Evolutionary conservation across 2,329 filamentous ascomycete species (phyloP), one percentile per base, ranked within the genome.

Genomic region (Ophiosphaerella korrae): DNA sequence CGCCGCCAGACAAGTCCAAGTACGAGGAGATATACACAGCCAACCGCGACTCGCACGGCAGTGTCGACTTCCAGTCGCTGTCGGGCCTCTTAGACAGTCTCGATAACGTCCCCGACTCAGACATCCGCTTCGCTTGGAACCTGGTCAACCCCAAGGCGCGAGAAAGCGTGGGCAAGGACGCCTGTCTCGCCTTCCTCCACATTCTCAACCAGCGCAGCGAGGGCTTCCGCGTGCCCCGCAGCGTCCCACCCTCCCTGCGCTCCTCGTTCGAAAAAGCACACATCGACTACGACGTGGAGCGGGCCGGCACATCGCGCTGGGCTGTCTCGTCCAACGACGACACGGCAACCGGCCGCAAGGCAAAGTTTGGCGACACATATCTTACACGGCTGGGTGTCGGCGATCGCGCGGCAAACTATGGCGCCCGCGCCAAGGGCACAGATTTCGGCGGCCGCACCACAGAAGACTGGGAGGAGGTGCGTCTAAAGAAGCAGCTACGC

Each of bases 11-110:
- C 77, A 95, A 95, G 77, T 72, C 85, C 58, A 97, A 97, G 76
- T 99, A 99, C 78, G 92, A 97, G 75, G 90, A 93, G 65, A 99
- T 99, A 75, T 99, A 97, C 77, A 89, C 88, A 58, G 92, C 95
- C 66, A 95, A 92, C 77, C 85, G 92, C 54, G 90, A 96, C 74
- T 85, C 88, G 72, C 87, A 92, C 44, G 94, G 94, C 58, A 90
- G 96, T 57, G 73, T 76, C 32, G 57, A 71, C 87, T 94, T 97
- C 75, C 81, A 85, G 52, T 81, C 90, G 12, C 83, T 97, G 45
- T 83, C 90, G 66, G 88, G 90, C 48, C 84, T 97, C 24, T 99
- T 97, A 80, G 89, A 87, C 36, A 85, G 90, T 62, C 58, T 72
- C 14, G 71, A 74, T 51, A 88, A 86, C 54, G 85, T 88, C 13